phyloP scores from a whole-genome alignment of 208 protist species.

The Leishmania arabica region DNA sequence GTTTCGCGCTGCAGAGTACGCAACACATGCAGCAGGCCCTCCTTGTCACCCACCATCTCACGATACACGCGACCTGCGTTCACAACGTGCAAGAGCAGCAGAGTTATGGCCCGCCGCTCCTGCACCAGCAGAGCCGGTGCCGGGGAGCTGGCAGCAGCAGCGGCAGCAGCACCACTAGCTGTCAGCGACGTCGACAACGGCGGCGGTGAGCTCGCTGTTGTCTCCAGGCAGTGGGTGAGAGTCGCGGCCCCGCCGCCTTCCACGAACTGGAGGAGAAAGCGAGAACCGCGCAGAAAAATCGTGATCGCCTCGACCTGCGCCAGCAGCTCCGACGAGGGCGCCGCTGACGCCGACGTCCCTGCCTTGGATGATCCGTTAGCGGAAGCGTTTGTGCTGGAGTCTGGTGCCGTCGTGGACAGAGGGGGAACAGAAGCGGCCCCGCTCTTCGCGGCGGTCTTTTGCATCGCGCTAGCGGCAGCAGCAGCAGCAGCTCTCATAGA shows the following conservation, averaged over 20 bases:
- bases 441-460: neutral
- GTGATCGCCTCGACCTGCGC: slow-evolving; percentile 58
- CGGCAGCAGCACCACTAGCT: neutral
- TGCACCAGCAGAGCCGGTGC: slow-evolving; percentile 16
- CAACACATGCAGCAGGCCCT: slow-evolving; percentile 61
- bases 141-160: neutral
- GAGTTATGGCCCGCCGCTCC: slow-evolving; percentile 54
- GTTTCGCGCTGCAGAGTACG: slow-evolving; percentile 50
- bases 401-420: neutral
- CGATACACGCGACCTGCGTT: slow-evolving; percentile 88
- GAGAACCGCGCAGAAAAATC: slow-evolving; percentile 76
- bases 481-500: neutral
- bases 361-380: neutral
- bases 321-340: slow-evolving; percentile 36
- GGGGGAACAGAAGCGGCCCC: neutral
- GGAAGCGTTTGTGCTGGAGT: neutral
- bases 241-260: slow-evolving; percentile 64
- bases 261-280: slow-evolving; percentile 78
- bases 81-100: slow-evolving; percentile 77
- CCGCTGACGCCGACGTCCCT: neutral
- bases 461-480: neutral
- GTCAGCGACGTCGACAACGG: neutral
- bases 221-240: slow-evolving; percentile 67
- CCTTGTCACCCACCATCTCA: slow-evolving; percentile 86
- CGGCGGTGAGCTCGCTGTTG: neutral